A percentile compares a stretch with the other conserved stretches of the same genome.
Conservation (phyloP, 257 asterid species). For the Rubia yunnanensis region DNA sequence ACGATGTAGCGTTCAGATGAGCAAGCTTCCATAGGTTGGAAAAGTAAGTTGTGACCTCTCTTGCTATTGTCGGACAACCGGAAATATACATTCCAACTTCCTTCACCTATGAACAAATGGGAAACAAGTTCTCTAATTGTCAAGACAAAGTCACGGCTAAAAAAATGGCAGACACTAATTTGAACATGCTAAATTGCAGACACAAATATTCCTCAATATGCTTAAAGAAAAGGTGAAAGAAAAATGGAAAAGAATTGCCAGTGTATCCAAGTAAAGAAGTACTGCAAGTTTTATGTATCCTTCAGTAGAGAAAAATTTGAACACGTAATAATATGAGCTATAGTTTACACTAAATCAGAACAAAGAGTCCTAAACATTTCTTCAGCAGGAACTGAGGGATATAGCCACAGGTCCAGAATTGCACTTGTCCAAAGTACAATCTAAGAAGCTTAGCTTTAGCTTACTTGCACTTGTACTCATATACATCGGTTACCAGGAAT, state of each 20-base stretch:
- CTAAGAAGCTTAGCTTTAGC: neutral
- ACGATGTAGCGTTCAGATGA: conserved; percentile 53
- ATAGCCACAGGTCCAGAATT: neutral
- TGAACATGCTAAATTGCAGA: too few relatives aligned
- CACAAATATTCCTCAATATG: neutral
- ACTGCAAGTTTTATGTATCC: neutral
- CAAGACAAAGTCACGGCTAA: conserved; percentile 7
- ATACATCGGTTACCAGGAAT: neutral
- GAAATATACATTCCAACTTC: conserved; percentile 74
- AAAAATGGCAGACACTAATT: too few relatives aligned
- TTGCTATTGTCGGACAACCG: conserved; percentile 54
- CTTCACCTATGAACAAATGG: conserved; percentile 47
- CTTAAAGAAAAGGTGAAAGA: neutral
- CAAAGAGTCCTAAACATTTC: neutral
- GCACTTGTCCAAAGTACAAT: neutral
- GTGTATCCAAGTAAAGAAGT: neutral
- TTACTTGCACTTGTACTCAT: neutral
- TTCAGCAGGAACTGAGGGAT: neutral
- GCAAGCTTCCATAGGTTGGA: conserved; percentile 75
- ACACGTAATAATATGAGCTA: neutral
- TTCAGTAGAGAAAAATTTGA: neutral
- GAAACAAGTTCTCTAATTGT: conserved; percentile 10
- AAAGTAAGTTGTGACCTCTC: conserved; percentile 44
- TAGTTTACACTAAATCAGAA: neutral
- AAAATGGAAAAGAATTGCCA: neutral